phyloP scores from a whole-genome alignment of 352 stramenopile species.

The Phytophthora megakarya region DNA sequence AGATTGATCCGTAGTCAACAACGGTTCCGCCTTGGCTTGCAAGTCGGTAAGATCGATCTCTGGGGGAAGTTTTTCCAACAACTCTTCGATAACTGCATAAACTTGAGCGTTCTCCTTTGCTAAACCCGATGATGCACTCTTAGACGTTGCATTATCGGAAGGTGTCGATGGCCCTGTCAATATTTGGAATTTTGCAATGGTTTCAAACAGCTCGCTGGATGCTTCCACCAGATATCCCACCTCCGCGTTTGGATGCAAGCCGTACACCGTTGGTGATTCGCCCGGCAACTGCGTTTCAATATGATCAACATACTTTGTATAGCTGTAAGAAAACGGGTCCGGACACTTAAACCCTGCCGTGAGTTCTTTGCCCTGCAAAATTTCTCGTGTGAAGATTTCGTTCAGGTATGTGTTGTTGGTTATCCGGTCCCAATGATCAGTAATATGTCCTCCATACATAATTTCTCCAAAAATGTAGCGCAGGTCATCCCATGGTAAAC shows the following conservation, averaged over 20 bases:
- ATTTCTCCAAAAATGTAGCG: slow-evolving; percentile 94
- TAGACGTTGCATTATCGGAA: slow-evolving; percentile 36
- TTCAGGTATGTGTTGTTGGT: slow-evolving; percentile 81
- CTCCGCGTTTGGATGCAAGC: slow-evolving; percentile 81
- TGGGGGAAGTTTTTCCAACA: slow-evolving; percentile 62
- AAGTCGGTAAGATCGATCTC: slow-evolving; percentile 66
- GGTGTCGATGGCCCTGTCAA: slow-evolving; percentile 59
- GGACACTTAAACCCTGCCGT: slow-evolving; percentile 80
- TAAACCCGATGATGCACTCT: slow-evolving; percentile 2
- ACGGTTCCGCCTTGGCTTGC: slow-evolving; percentile 53
- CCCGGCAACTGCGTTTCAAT: slow-evolving; percentile 71
- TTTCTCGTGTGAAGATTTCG: slow-evolving; percentile 65
- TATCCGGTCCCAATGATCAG: slow-evolving; percentile 84
- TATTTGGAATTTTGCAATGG: slow-evolving; percentile 87
- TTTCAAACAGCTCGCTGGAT: slow-evolving; percentile 85
- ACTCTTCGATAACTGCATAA: slow-evolving; percentile 55
- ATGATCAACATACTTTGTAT: slow-evolving; percentile 94
- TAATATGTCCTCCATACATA: slow-evolving; percentile 90
- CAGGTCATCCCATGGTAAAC: slow-evolving; percentile 80
- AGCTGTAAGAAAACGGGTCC: slow-evolving; percentile 71
- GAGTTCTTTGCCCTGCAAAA: slow-evolving; percentile 60
- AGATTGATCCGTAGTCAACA: slow-evolving; percentile 66
- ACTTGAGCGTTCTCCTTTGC: slow-evolving; percentile 40
- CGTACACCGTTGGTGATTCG: slow-evolving; percentile 73
- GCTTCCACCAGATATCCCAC: slow-evolving; percentile 79